Conservation (phyloP, 2,329 filamentous ascomycete genomes). For the Ophiocordyceps robertsii region DNA sequence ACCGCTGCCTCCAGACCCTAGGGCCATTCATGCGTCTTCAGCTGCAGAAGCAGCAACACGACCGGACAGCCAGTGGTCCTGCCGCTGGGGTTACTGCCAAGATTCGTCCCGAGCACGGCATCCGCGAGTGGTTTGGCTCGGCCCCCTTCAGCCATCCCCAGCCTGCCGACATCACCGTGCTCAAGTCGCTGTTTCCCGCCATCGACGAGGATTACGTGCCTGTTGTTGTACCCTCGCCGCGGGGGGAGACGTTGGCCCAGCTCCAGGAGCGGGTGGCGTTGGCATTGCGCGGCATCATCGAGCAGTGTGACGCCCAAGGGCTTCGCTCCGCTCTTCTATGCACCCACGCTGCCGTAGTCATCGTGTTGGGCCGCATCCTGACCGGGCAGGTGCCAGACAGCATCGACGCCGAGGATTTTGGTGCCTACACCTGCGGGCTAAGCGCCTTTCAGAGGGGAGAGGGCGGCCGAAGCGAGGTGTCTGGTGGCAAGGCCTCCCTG, state of each 20-base stretch:
- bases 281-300: slow-evolving; percentile 56
- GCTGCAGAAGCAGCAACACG: slow-evolving; percentile 2
- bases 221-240: slow-evolving; percentile 49
- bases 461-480: background rate
- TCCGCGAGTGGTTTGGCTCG: slow-evolving; percentile 83
- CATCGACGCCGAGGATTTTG: slow-evolving; percentile 64
- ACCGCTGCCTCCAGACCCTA: slow-evolving; percentile 77
- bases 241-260: slow-evolving; percentile 67
- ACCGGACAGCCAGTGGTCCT: background rate
- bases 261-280: slow-evolving; percentile 70
- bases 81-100: slow-evolving; percentile 10
- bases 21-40: slow-evolving; percentile 47
- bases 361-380: slow-evolving; percentile 69
- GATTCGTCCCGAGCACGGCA: slow-evolving; percentile 42
- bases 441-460: slow-evolving; percentile 40
- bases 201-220: slow-evolving; percentile 45
- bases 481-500: background rate
- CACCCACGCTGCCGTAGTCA: slow-evolving; percentile 81
- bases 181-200: slow-evolving; percentile 56
- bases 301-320: slow-evolving; percentile 57
- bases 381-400: slow-evolving; percentile 66
- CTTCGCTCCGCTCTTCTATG: slow-evolving; percentile 64
- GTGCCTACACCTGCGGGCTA: slow-evolving; percentile 71
- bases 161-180: slow-evolving; percentile 49
- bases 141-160: slow-evolving; percentile 76